These are phyloP conservation scores for Botryotinia narcissicola DNA, from an alignment of 2,329 filamentous ascomycete genomes.

Conservation along the genomic window DNA sequence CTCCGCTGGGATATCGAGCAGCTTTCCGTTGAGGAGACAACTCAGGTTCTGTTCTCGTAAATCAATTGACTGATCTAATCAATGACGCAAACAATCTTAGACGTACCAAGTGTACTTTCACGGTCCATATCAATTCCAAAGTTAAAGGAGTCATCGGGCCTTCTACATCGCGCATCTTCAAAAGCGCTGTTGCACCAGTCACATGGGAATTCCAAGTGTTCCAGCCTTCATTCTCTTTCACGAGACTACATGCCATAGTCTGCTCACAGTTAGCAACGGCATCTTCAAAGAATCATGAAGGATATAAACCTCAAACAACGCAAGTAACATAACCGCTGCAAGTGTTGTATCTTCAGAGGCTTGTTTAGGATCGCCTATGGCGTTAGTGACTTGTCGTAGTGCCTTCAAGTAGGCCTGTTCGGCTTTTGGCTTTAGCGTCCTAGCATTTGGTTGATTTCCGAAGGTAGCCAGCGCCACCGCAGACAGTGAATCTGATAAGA, in stretches of 20 bases:
- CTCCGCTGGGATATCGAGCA: neutral
- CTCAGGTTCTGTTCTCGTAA: neutral
- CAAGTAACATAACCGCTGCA: conserved; percentile 18
- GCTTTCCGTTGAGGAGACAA: conserved; percentile 17
- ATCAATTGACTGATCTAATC: neutral
- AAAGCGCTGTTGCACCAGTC: conserved; percentile 5
- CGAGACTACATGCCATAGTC: conserved; percentile 14
- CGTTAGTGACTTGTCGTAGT: conserved; percentile 12
- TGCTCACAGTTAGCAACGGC: neutral
- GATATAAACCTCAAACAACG: conserved; percentile 8
- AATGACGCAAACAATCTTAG: neutral
- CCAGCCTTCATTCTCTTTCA: conserved; percentile 14
- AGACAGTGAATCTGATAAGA: conserved; percentile 5
- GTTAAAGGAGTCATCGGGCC: conserved; percentile 15
- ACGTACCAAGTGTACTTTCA: conserved; percentile 9
- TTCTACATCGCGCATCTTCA: conserved; percentile 16
- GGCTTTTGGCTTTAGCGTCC: conserved; percentile 18
- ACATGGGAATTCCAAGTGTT: conserved; percentile 20
- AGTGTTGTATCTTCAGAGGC: conserved; percentile 15
- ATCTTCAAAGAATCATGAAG: neutral
- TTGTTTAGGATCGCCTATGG: conserved; percentile 11
- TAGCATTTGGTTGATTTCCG: conserved; percentile 18
- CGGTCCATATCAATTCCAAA: conserved; percentile 14
- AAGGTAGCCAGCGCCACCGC: conserved; percentile 18
- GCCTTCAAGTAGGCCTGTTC: conserved; percentile 16